Evolutionary conservation across 495 filamentous ascomycete genomes (phyloP).

Genomic region (Talaromyces stipitatus): DNA sequence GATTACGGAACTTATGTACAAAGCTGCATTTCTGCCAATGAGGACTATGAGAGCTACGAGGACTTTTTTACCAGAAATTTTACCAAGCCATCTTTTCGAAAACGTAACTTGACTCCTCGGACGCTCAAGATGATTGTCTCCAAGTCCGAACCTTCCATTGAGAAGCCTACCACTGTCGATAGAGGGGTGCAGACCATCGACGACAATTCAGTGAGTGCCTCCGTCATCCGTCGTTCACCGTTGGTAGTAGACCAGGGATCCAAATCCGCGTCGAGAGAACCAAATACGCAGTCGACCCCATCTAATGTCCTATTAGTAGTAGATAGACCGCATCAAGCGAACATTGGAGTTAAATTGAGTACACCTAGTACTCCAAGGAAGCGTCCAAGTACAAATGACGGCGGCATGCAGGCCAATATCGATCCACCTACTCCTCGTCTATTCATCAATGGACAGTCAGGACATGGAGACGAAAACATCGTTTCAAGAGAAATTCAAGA

Average conservation of each 20-base stretch:
- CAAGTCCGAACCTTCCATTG: slow-evolving; percentile 12
- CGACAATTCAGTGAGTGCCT: background rate
- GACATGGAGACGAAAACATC: background rate
- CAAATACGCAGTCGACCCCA: background rate
- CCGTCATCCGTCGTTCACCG: background rate
- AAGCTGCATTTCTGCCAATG: slow-evolving; percentile 11
- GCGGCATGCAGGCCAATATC: background rate
- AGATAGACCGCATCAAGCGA: background rate
- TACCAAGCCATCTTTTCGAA: slow-evolving; percentile 24
- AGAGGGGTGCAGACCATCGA: background rate
- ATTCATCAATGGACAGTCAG: background rate
- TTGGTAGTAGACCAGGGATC: background rate
- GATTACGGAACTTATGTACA: slow-evolving; percentile 29
- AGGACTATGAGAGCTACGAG: slow-evolving; percentile 22
- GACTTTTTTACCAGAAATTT: slow-evolving; percentile 23
- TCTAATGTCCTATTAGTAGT: background rate
- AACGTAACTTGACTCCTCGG: slow-evolving; percentile 24
- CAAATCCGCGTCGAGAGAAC: background rate
- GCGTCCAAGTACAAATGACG: background rate
- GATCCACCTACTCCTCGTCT: background rate
- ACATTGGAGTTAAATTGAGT: background rate
- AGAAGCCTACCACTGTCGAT: background rate
- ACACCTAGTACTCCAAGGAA: background rate
- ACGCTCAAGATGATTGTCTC: slow-evolving; percentile 19
- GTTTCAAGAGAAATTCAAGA: background rate